phyloP scores from a whole-genome alignment of 441 rosid genomes.

The Hura crepitans region DNA sequence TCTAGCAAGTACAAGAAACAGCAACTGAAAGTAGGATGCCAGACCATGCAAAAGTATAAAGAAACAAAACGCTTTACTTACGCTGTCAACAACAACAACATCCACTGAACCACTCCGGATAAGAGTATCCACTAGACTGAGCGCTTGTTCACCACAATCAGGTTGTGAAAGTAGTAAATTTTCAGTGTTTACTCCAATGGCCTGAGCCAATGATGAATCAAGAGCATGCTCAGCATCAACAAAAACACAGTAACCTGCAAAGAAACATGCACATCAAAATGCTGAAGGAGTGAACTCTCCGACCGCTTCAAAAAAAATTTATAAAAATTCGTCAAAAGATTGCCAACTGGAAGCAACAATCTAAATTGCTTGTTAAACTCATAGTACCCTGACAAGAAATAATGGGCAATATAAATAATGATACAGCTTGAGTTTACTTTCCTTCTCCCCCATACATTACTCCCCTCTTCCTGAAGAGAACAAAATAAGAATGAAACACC shows the following conservation, averaged over 20 bases:
- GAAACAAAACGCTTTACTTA: conserved; percentile 42
- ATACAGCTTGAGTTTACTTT: not conserved
- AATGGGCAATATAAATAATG: not conserved
- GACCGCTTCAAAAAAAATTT: not conserved
- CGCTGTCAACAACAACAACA: conserved; percentile 94
- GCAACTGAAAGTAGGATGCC: not conserved
- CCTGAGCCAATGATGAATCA: conserved; percentile 71
- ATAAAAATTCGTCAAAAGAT: not conserved
- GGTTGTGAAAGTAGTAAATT: conserved; percentile 94
- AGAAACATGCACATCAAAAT: conserved; percentile 21
- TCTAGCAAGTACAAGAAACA: conserved; percentile 8
- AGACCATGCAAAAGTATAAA: conserved; percentile 12
- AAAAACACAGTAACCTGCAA: conserved; percentile 79
- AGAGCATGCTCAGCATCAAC: conserved; percentile 98
- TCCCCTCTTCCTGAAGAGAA: not conserved
- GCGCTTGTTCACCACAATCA: conserved; percentile 96
- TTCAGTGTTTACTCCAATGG: conserved; percentile 84
- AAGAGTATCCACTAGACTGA: conserved; percentile 87
- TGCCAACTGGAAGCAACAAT: not conserved
- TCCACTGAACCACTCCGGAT: conserved; percentile 94
- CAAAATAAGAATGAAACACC: not conserved
- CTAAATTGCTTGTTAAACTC: not conserved
- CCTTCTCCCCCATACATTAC: not conserved
- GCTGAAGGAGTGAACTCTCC: not conserved
- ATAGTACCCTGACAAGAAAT: not conserved